Evolutionary conservation across 176 grass and related monocot genomes (phyloP).

Genomic region (Avena atlantica): DNA sequence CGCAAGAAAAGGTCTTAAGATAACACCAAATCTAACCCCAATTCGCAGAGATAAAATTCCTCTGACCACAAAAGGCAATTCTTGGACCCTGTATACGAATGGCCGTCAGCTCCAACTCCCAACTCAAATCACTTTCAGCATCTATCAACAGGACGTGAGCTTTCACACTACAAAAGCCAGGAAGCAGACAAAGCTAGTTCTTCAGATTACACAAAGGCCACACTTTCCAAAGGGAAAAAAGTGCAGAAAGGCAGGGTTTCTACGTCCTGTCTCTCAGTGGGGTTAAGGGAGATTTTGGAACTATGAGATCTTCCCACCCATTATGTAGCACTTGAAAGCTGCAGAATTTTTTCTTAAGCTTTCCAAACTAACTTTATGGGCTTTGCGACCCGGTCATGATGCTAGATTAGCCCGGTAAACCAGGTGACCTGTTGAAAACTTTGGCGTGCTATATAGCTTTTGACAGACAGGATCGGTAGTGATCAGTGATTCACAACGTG

Average conservation of each 20-base stretch:
- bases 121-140: constrained; percentile 46
- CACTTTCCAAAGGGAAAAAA: neutral
- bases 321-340: constrained; percentile 47
- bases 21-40: neutral
- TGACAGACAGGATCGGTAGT: constrained; percentile 47
- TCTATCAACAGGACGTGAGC: constrained; percentile 35
- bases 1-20: neutral
- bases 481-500: constrained; percentile 44
- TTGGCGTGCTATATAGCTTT: constrained; percentile 44
- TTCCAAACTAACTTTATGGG: neutral
- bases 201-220: constrained; percentile 40
- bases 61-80: constrained; percentile 35
- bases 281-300: constrained; percentile 38
- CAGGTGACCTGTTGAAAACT: constrained; percentile 42
- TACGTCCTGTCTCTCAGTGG: constrained; percentile 51
- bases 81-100: neutral
- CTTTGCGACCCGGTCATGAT: constrained; percentile 53
- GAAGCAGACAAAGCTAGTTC: constrained; percentile 24
- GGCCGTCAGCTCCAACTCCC: constrained; percentile 32
- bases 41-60: constrained; percentile 9
- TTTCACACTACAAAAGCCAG: constrained; percentile 48
- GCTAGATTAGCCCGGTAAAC: constrained; percentile 33
- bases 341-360: constrained; percentile 20
- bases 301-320: constrained; percentile 53
- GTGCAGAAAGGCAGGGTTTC: constrained; percentile 13